Evolutionary conservation across 192 early-diverging fungal genomes (phyloP), one percentile per base, ranked within the genome.

Genomic region (Coemansia sp.): DNA sequence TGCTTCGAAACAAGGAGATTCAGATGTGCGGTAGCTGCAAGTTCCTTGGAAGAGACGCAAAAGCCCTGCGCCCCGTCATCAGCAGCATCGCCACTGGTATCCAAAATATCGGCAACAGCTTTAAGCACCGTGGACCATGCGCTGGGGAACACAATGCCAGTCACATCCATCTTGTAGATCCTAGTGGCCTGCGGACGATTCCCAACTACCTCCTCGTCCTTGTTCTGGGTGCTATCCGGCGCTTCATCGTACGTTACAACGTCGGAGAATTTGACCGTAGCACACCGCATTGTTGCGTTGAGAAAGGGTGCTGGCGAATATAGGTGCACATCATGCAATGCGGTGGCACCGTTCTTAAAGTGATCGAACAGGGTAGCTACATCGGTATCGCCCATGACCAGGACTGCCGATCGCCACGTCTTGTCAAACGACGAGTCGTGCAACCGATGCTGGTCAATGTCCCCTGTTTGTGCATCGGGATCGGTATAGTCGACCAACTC

Each of bases 1-100:
- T 79, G 76, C 50, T 67, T 69, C 11, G 76, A 72, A 14, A 72
- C 70, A 34, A 79, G 60, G 62, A 79, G 68, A 36, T 72, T 73
- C 17, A 79, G 54, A 27, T 73, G 66, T 5, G 59, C 70, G n/a
- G 70, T 73, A 11, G 69, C 70, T 8, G 50, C 7, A 0, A 45
- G n/a, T 38, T 79, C 76, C 42, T 70, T 79, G 2, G 67, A 60
- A 10, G 70, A 54, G 0, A 64, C 62, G 23, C 38, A 47, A 54
- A 67, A 58, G 45, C 45, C 23, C 9, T 48, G 45, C 10, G 23
- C 23, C 20, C 9, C 20, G 20, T 25, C 22, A 48, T 8, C 23
- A 48, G 2, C 22, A 48, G 6, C 45, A 3, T 25, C 22, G 45
- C 14, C 25, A 2, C 20, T 48, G 38, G 31, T 30, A 3, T 48